A percentile compares a stretch with the other conserved stretches of the same genome.
Conservation (phyloP, 768 basidiomycete species). For the Podaxis sp. region DNA sequence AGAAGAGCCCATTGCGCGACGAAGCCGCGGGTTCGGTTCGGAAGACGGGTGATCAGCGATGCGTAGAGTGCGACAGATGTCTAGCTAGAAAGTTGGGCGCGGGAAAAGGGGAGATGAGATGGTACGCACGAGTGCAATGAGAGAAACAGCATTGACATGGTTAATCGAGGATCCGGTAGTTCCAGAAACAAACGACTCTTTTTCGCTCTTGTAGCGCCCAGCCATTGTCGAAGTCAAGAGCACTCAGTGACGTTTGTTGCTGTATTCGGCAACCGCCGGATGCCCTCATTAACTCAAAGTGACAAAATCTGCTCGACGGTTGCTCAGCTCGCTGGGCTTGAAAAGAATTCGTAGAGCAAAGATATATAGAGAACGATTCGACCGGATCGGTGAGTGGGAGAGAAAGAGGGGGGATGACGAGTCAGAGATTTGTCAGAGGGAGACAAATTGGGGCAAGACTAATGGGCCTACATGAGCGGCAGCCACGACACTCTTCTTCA, state of each 20-base stretch:
- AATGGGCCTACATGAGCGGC: neutral
- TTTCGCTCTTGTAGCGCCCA: conserved; percentile 65
- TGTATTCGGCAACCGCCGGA: neutral
- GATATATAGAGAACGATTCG: no score
- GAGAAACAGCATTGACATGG: conserved; percentile 69
- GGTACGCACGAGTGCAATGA: conserved; percentile 31
- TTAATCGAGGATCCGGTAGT: conserved; percentile 66
- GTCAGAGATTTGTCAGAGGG: conserved; percentile 14
- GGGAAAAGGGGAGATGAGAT: neutral
- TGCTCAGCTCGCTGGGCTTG: conserved; percentile 28
- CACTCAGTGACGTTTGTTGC: neutral
- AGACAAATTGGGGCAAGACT: neutral
- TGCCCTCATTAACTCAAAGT: neutral
- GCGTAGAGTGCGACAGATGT: conserved; percentile 72
- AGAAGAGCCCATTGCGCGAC: conserved; percentile 61
- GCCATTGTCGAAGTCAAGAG: neutral
- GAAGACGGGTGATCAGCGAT: conserved; percentile 49
- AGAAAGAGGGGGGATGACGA: conserved; percentile 24
- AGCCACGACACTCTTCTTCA: neutral
- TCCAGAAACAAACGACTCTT: conserved; percentile 81
- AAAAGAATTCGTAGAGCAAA: no score
- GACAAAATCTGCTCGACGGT: conserved; percentile 26
- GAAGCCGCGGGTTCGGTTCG: conserved; percentile 36
- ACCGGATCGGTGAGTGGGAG: conserved; percentile 34
- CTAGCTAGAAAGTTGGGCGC: conserved; percentile 33